Percentiles rank a stretch among this genome's conserved stretches.
Evolutionary conservation across 108 stramenopile species (phyloP).

Genomic region (Skeletonema marinoi): DNA sequence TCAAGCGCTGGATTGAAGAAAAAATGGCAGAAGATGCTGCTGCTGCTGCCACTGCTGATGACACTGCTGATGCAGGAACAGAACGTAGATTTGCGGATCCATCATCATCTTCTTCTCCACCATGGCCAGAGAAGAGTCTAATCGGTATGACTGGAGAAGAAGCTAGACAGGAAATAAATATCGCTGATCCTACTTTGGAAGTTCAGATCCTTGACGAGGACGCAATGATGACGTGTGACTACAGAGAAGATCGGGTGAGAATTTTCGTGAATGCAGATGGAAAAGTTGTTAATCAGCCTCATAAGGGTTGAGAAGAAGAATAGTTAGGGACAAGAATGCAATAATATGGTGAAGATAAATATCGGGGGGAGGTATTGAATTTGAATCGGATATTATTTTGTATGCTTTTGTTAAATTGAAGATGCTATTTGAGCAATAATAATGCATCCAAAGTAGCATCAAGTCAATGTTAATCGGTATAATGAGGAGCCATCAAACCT

Average conservation of each 20-base stretch:
- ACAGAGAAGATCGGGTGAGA: slow-evolving; percentile 57
- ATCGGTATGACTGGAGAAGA: slow-evolving; percentile 54
- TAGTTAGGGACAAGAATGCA: too few relatives aligned
- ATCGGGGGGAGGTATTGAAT: too few relatives aligned
- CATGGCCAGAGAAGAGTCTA: slow-evolving; percentile 22
- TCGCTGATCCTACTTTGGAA: slow-evolving; percentile 1
- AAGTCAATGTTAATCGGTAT: too few relatives aligned
- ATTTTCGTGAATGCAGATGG: slow-evolving; percentile 55
- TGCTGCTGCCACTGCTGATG: neutral
- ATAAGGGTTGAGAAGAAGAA: slow-evolving; percentile 13
- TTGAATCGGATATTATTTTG: too few relatives aligned
- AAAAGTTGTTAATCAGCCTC: slow-evolving; percentile 40
- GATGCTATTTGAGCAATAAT: too few relatives aligned
- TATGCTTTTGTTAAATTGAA: too few relatives aligned
- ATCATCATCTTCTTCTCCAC: neutral
- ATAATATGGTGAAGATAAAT: too few relatives aligned
- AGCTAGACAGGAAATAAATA: slow-evolving; percentile 29
- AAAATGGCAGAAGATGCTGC: slow-evolving; percentile 32
- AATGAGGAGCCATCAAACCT: too few relatives aligned
- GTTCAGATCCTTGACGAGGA: slow-evolving; percentile 44
- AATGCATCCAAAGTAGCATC: too few relatives aligned
- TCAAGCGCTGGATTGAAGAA: slow-evolving; percentile 28
- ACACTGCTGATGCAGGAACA: too few relatives aligned
- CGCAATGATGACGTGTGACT: slow-evolving; percentile 64
- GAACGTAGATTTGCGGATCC: neutral